Evolutionary conservation across 306 rosid species (phyloP).

Genomic region (Corylus heterophylla): DNA sequence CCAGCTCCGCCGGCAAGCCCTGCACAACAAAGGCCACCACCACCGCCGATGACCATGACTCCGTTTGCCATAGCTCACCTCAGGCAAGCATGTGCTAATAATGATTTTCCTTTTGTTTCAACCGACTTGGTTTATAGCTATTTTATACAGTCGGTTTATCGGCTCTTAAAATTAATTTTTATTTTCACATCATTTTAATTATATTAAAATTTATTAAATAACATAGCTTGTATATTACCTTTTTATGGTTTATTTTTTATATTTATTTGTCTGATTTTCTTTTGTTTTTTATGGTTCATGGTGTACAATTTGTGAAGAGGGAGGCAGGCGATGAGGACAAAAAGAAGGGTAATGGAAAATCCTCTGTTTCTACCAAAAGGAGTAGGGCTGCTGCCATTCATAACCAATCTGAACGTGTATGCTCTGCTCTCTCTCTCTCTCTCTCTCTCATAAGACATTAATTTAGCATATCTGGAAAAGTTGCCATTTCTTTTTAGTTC

Average conservation of each 20-base stretch:
- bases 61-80: constrained; percentile 74
- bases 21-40: constrained; percentile 46
- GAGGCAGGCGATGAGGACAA: constrained; percentile 47
- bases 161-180: no score
- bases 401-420: constrained; percentile 95
- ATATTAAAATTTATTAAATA: no score
- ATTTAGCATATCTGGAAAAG: not conserved
- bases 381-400: constrained; percentile 88
- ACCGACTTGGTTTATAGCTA: not conserved
- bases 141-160: not conserved
- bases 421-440: not conserved
- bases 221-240: no score
- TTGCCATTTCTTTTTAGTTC: not conserved
- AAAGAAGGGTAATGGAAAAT: constrained; percentile 52
- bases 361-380: constrained; percentile 64
- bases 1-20: constrained; percentile 50
- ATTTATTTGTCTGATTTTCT: no score
- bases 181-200: no score
- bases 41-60: constrained; percentile 70
- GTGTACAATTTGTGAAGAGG: constrained; percentile 35
- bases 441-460: not conserved
- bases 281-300: not conserved
- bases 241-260: no score
- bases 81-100: constrained; percentile 34
- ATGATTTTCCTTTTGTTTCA: not conserved